Evolutionary conservation across 768 basidiomycete species (phyloP).

Genomic region (Termitomyces sp.): DNA sequence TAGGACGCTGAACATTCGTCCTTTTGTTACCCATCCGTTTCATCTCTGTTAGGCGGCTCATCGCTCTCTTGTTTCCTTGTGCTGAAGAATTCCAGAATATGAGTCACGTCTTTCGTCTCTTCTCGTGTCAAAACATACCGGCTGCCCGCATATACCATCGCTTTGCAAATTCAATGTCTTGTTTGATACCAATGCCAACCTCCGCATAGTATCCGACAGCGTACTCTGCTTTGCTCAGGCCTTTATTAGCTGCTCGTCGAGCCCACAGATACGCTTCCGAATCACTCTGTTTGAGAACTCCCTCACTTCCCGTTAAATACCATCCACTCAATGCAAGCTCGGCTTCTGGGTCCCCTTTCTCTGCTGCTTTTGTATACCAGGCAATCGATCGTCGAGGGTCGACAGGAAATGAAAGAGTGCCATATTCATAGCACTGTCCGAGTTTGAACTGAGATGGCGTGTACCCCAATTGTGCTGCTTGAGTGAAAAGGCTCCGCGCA

Average conservation of each 20-base stretch:
- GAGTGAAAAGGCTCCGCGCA: constrained; percentile 81
- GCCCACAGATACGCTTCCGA: constrained; percentile 99
- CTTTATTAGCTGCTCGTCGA: constrained; percentile 92
- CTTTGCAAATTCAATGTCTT: constrained; percentile 93
- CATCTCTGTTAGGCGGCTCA: constrained; percentile 93
- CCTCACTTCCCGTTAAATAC: constrained; percentile 96
- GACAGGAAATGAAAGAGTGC: constrained; percentile 79
- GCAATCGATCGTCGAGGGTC: constrained; percentile 94
- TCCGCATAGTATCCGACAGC: constrained; percentile 99
- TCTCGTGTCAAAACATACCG: constrained; percentile 46
- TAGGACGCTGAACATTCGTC: constrained; percentile 75
- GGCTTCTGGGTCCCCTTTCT: constrained; percentile 92
- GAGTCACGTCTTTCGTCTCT: background rate
- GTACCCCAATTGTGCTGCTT: constrained; percentile 91
- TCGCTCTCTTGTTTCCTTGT: constrained; percentile 97
- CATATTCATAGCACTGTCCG: constrained; percentile 94
- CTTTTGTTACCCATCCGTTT: constrained; percentile 84
- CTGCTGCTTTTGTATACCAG: constrained; percentile 98
- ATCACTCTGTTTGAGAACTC: constrained; percentile 95
- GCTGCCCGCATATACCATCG: constrained; percentile 99
- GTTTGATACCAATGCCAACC: constrained; percentile 95
- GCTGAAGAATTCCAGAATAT: constrained; percentile 37
- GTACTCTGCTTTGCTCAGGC: constrained; percentile 94
- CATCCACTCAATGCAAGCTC: constrained; percentile 96
- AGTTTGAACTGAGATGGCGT: constrained; percentile 93